phyloP scores from a whole-genome alignment of 768 basidiomycete genomes.

The Rhizopogon roseolus region DNA sequence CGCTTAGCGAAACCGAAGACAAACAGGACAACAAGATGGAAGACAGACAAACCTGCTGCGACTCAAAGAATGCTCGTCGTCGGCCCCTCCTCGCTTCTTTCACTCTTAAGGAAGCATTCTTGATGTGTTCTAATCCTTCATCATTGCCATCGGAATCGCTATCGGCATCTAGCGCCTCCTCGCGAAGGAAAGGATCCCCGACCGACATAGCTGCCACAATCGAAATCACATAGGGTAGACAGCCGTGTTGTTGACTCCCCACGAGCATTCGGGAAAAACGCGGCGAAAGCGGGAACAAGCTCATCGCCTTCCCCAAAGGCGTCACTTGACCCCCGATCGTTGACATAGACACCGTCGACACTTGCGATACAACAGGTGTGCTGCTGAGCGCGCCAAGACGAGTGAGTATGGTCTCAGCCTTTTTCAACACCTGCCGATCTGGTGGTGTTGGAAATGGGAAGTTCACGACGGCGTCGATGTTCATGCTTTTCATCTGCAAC shows the following conservation, averaged over 20 bases:
- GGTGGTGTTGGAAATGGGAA: constrained; percentile 99
- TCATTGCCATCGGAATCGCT: constrained; percentile 33
- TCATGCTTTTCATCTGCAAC: constrained; percentile 99
- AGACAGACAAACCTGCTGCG: constrained; percentile 59
- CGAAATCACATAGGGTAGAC: constrained; percentile 86
- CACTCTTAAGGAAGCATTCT: constrained; percentile 38
- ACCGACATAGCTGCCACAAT: constrained; percentile 90
- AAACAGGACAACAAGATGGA: not conserved
- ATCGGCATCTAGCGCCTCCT: constrained; percentile 55
- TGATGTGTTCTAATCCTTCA: constrained; percentile 39
- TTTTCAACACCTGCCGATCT: constrained; percentile 65
- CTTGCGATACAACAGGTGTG: constrained; percentile 19
- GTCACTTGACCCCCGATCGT: constrained; percentile 67
- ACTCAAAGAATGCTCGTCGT: constrained; percentile 77
- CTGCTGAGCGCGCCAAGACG: constrained; percentile 77
- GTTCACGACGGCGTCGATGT: constrained; percentile 92
- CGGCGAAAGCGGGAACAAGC: constrained; percentile 89
- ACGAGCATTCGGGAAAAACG: constrained; percentile 96
- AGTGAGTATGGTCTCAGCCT: constrained; percentile 76
- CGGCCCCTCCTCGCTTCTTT: constrained; percentile 57
- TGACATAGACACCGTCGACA: constrained; percentile 9
- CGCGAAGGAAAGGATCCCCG: constrained; percentile 92
- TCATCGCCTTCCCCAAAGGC: constrained; percentile 87
- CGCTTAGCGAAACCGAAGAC: not conserved
- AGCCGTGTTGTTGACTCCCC: constrained; percentile 79